Conservation (phyloP, 768 basidiomycete species). For the Strobilomyces echinocephalus region DNA sequence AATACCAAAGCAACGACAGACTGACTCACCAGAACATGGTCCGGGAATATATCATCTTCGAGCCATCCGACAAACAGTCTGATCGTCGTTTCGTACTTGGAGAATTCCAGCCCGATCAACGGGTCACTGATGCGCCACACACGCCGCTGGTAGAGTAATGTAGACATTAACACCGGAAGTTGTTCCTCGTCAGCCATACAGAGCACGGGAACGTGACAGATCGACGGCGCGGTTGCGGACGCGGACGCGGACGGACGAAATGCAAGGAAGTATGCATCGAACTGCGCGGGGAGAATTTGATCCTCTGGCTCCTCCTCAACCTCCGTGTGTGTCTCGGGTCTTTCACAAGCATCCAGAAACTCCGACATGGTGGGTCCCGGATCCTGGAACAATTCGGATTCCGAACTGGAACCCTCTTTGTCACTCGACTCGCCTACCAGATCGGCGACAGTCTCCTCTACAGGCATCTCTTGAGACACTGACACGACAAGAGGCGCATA, state of each 20-base stretch:
- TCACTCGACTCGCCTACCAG: too few species aligned
- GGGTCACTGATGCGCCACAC: neutral
- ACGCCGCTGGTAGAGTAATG: neutral
- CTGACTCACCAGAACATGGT: neutral
- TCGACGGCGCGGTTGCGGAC: neutral
- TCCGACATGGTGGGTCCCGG: too few species aligned
- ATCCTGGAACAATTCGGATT: too few species aligned
- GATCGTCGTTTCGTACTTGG: constrained; percentile 2
- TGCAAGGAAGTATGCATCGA: neutral
- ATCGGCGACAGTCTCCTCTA: neutral
- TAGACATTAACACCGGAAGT: too few species aligned
- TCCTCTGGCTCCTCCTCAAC: too few species aligned
- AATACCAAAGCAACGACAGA: neutral
- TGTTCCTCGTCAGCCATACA: neutral
- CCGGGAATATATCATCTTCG: neutral
- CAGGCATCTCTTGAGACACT: neutral
- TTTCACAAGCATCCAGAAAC: too few species aligned
- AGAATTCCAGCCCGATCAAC: neutral
- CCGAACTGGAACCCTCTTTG: too few species aligned
- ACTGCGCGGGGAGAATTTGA: too few species aligned
- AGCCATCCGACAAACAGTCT: constrained; percentile 5
- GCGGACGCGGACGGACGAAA: neutral
- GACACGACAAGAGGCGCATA: constrained; percentile 2
- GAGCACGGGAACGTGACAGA: neutral
- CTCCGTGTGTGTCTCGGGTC: too few species aligned